A percentile compares a stretch with the other conserved stretches of the same genome.
Conservation (phyloP, 371 early-diverging fungal genomes). For the Mortierella sp. region DNA sequence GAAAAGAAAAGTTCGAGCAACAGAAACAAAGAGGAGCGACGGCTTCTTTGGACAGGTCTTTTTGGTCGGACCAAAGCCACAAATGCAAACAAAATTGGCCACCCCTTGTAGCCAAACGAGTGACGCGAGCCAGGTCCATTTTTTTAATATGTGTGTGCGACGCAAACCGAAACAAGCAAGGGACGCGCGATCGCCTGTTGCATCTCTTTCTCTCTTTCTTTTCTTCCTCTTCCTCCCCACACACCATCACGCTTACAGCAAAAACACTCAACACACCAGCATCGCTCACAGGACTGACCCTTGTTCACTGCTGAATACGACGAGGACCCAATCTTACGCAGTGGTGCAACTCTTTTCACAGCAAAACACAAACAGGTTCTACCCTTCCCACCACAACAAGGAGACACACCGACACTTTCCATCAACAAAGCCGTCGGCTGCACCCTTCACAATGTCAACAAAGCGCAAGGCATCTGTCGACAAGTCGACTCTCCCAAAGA, state of each 20-base stretch:
- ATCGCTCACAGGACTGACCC: not conserved
- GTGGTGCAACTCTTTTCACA: not conserved
- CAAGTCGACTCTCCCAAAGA: constrained; percentile 25
- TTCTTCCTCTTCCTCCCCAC: not conserved
- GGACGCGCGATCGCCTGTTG: constrained; percentile 10
- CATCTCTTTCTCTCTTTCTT: not conserved
- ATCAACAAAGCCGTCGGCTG: not conserved
- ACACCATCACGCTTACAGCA: not conserved
- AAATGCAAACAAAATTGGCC: constrained; percentile 19
- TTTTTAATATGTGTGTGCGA: not conserved
- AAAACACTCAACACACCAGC: not conserved
- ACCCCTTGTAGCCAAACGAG: not conserved
- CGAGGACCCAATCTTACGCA: not conserved
- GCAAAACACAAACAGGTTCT: not conserved
- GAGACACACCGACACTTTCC: not conserved
- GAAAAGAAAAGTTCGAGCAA: not conserved
- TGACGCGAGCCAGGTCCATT: constrained; percentile 3
- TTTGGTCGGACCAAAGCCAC: constrained; percentile 22
- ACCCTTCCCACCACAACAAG: not conserved
- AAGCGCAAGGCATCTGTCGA: constrained; percentile 39
- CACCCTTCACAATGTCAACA: constrained; percentile 12
- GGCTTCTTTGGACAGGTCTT: not conserved
- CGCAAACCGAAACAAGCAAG: not conserved
- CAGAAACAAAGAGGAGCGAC: not conserved
- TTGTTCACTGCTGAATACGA: not conserved